Conservation (phyloP, 2,329 filamentous ascomycete species). For the Hypoxylon sp. region DNA sequence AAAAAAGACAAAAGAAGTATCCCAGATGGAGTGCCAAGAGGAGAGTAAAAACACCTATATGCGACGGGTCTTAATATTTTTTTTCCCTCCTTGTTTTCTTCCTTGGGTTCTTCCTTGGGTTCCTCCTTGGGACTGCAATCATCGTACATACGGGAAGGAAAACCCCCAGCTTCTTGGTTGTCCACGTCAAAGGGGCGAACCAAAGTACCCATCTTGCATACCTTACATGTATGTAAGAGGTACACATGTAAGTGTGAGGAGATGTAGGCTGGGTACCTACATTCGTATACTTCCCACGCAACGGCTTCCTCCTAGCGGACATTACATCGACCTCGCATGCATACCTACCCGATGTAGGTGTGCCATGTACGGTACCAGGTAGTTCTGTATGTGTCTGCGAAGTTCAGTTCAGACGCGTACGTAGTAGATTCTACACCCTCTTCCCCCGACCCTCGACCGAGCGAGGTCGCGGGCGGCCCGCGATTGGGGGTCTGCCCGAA, state of each 20-base stretch:
- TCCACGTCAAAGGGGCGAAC: slow-evolving; percentile 33
- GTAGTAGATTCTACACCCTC: too few species aligned
- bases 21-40: background rate
- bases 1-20: too few species aligned
- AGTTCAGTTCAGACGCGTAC: too few species aligned
- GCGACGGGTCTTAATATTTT: slow-evolving; percentile 25
- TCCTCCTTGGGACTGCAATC: background rate
- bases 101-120: too few species aligned
- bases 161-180: too few species aligned
- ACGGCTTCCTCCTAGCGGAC: background rate
- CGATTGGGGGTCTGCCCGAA: slow-evolving; percentile 36
- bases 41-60: slow-evolving; percentile 22
- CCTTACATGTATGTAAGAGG: background rate
- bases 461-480: slow-evolving; percentile 26
- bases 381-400: too few species aligned
- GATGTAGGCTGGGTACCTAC: too few species aligned
- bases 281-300: too few species aligned
- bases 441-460: slow-evolving; percentile 9
- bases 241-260: too few species aligned
- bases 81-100: too few species aligned
- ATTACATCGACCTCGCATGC: background rate
- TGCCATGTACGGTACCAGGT: too few species aligned
- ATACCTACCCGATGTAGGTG: too few species aligned
- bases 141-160: background rate
- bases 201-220: slow-evolving; percentile 14